phyloP scores from a whole-genome alignment of 2,329 filamentous ascomycete species.

The Clarireedia homoeocarpa region DNA sequence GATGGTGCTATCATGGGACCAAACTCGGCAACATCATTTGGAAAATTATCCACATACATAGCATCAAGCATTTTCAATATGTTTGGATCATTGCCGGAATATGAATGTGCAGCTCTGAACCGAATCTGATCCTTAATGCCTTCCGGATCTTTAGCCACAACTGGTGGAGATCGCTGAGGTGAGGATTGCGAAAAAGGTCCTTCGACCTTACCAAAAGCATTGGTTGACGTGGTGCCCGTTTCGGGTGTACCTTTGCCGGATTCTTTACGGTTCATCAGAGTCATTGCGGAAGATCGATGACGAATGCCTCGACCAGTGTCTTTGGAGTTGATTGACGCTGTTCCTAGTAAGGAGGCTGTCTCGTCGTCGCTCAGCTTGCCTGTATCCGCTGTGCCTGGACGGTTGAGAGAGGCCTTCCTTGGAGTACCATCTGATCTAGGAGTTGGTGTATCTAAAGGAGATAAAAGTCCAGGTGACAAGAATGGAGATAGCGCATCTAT shows the following conservation, averaged over 20 bases:
- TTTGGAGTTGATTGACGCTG: slow-evolving; percentile 25
- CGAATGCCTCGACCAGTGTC: slow-evolving; percentile 39
- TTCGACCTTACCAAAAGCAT: slow-evolving; percentile 58
- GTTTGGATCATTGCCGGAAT: slow-evolving; percentile 68
- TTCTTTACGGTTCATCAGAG: slow-evolving; percentile 50
- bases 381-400: slow-evolving; percentile 8
- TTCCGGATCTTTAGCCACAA: slow-evolving; percentile 31
- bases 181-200: slow-evolving; percentile 32
- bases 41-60: slow-evolving; percentile 70
- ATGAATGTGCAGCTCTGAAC: slow-evolving; percentile 67
- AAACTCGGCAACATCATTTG: slow-evolving; percentile 59
- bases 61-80: slow-evolving; percentile 69
- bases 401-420: slow-evolving; percentile 15
- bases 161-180: slow-evolving; percentile 31
- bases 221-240: slow-evolving; percentile 54
- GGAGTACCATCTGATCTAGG: slow-evolving; percentile 10
- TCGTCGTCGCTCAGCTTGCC: slow-evolving; percentile 27
- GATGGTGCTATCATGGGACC: slow-evolving; percentile 73
- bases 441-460: slow-evolving; percentile 17
- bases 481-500: slow-evolving; percentile 17
- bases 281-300: slow-evolving; percentile 53
- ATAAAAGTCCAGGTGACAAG: slow-evolving; percentile 16
- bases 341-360: slow-evolving; percentile 21
- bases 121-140: slow-evolving; percentile 33
- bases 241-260: slow-evolving; percentile 54